Evolutionary conservation across 257 asterid genomes (phyloP), one percentile per base, ranked within the genome.

Genomic region (Solanum gracilifrons): DNA sequence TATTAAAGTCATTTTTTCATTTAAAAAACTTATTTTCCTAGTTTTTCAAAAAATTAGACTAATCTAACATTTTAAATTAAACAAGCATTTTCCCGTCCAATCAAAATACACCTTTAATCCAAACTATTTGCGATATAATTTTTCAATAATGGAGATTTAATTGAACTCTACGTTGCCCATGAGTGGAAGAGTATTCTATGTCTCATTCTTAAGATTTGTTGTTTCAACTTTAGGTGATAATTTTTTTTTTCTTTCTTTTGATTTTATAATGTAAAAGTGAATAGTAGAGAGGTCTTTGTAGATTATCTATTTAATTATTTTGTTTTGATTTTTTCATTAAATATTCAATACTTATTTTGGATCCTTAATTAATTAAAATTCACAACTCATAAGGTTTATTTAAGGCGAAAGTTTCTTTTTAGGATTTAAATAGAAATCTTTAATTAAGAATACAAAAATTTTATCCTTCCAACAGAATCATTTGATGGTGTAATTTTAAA

Each of bases 151-250:
- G 25, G 64, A 72, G n/a, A 71, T 71, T 31, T 71, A 71, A 69
- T 69, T 69, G 6, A 69, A 15, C 76, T 32, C n/a, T 71, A 71
- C 25, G 12, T 18, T 8, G 25, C 43, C 80, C 77, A 2, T 71
- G 39, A 72, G 80, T 66, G 83, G 88, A 77, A 68, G 87, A 89
- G 43, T 84, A 76, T 87, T 77, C 66, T 12, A 5, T 75, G 37
- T 76, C 58, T 10, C 60, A 29, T 20, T 62, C 68, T 88, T 36
- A 77, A 62, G 66, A 84, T 88, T 35, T 73, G 71, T 16, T 76
- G 12, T 4, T 77, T 41, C 36, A 13, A 77, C 36, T 76, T 25
- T 79, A 79, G 84, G 66, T 27, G 62, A 15, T 43, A 27, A 41
- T 25, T 8, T 27, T 79, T 25, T 79, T 3, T 6, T 21, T 20